Percentiles rank a stretch among this genome's conserved stretches.
Conservation (phyloP, 148 eudicot species). For the Vaccinium myrtillus region DNA sequence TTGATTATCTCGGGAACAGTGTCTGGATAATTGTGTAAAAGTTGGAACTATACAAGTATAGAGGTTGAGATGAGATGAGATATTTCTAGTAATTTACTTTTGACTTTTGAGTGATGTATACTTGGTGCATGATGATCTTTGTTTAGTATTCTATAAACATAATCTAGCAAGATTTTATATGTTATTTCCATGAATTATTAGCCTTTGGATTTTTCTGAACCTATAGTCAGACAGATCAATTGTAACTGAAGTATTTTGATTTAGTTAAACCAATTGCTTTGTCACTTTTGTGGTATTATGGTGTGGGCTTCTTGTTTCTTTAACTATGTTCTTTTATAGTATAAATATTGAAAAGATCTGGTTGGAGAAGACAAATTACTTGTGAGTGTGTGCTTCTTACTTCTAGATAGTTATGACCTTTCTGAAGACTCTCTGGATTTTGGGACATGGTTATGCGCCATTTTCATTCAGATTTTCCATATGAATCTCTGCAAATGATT, state of each 20-base stretch:
- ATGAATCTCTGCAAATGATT: neutral
- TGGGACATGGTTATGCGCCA: neutral
- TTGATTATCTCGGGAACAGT: neutral
- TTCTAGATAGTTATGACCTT: neutral
- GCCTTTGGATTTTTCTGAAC: neutral
- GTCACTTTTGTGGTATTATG: neutral
- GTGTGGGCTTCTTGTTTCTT: neutral
- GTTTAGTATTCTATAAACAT: neutral
- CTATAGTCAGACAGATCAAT: neutral
- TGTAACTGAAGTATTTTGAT: neutral
- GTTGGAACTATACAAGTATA: neutral
- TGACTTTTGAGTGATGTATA: neutral
- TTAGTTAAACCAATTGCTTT: neutral
- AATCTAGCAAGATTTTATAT: neutral
- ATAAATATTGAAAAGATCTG: neutral
- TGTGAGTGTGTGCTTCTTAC: neutral
- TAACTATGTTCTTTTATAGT: neutral
- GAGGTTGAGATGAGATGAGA: neutral
- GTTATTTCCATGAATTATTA: neutral
- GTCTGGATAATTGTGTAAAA: neutral
- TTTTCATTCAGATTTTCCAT: neutral
- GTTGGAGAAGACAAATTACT: neutral
- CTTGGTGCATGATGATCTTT: neutral
- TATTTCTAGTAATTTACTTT: neutral
- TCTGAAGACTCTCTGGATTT: conserved; percentile 1